These are phyloP conservation scores for Rhododendron vialii DNA, from an alignment of 148 eudicot genomes.

Conservation along the genomic window DNA sequence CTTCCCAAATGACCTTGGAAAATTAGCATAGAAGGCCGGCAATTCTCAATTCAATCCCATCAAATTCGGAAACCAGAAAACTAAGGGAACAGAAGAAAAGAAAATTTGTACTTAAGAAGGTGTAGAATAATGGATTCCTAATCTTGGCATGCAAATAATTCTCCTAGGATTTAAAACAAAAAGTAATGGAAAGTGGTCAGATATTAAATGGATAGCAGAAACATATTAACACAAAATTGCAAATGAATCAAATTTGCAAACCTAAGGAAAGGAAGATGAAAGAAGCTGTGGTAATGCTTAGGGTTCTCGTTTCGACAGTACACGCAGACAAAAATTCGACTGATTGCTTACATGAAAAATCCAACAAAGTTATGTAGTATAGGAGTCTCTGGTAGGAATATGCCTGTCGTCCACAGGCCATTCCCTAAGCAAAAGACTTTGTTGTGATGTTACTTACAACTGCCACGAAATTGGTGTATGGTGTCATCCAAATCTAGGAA, in stretches of 20 bases:
- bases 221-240: neutral
- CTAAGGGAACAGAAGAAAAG: too few relatives aligned
- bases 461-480: too few relatives aligned
- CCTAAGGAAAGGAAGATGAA: neutral
- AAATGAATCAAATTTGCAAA: neutral
- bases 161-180: neutral
- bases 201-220: neutral
- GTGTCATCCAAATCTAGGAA: neutral
- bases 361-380: neutral
- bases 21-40: too few relatives aligned
- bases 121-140: neutral
- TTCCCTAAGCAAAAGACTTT: neutral
- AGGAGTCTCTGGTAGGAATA: too few relatives aligned
- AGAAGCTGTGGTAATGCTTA: neutral
- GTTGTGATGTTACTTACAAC: neutral
- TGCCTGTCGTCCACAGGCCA: neutral
- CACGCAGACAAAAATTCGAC: neutral
- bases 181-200: neutral
- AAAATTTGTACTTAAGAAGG: too few relatives aligned
- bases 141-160: neutral
- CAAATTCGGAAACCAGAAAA: too few relatives aligned
- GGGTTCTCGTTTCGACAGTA: neutral
- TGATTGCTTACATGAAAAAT: neutral
- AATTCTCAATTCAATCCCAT: too few relatives aligned
- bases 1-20: neutral